A percentile compares a stretch with the other conserved stretches of the same genome.
phyloP scores from a whole-genome alignment of 1,139 yeast species.

The Magnusiomyces starmeri region DNA sequence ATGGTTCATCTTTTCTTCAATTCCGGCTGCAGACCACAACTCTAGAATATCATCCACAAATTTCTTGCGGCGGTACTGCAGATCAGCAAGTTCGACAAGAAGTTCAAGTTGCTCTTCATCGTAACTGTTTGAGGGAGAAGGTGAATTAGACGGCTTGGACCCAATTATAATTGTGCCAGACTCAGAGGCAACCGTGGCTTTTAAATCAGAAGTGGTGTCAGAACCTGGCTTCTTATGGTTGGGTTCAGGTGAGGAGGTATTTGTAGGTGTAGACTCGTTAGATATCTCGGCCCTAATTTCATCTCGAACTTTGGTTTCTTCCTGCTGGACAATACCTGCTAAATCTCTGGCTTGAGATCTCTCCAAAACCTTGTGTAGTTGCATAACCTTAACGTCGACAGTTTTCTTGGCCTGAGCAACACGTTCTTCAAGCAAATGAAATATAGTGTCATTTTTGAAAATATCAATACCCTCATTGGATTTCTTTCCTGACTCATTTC shows the following conservation, averaged over 20 bases:
- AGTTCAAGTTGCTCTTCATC: constrained; percentile 28
- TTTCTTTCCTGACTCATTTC: too few relatives aligned
- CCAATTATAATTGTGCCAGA: too few relatives aligned
- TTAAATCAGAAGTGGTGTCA: too few relatives aligned
- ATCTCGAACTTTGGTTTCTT: constrained; percentile 38
- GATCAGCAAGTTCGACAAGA: constrained; percentile 37
- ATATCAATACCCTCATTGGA: too few relatives aligned
- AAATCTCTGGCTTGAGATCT: constrained; percentile 50
- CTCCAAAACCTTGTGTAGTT: constrained; percentile 42
- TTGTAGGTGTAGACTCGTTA: neutral
- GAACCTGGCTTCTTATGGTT: too few relatives aligned
- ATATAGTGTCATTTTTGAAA: too few relatives aligned
- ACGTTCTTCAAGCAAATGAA: neutral
- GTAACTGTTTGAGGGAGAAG: too few relatives aligned
- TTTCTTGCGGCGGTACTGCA: constrained; percentile 44
- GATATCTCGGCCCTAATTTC: constrained; percentile 23
- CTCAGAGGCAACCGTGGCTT: too few relatives aligned
- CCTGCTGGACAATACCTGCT: constrained; percentile 41
- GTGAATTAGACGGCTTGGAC: too few relatives aligned
- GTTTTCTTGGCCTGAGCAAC: constrained; percentile 16
- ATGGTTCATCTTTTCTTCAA: constrained; percentile 60
- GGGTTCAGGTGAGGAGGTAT: too few relatives aligned
- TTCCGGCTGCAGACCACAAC: constrained; percentile 42
- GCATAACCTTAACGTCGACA: constrained; percentile 25
- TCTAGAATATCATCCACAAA: constrained; percentile 42